Conservation (phyloP, 2,329 filamentous ascomycete genomes). For the Alternaria sp. region DNA sequence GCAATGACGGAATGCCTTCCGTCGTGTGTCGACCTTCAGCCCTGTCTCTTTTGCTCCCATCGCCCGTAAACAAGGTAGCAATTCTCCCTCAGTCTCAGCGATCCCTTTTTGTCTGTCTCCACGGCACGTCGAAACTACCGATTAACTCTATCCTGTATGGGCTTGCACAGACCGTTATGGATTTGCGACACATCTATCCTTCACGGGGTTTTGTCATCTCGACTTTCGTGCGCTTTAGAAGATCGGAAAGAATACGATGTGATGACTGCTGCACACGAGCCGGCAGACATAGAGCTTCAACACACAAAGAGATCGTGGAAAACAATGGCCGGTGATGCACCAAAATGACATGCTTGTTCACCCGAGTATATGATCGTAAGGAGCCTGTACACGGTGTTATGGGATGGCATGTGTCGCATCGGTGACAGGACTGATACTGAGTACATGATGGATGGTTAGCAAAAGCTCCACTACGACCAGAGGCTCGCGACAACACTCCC, state of each 20-base stretch:
- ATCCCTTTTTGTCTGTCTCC: not conserved
- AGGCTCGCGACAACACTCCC: no score
- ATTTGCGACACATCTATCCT: not conserved
- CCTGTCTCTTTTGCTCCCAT: not conserved
- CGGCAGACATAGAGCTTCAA: slow-evolving; percentile 14
- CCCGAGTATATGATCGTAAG: slow-evolving; percentile 27
- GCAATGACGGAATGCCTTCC: slow-evolving; percentile 2
- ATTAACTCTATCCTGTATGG: not conserved
- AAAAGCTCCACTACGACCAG: no score
- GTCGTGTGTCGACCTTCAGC: slow-evolving; percentile 1
- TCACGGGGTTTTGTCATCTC: not conserved
- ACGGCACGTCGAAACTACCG: not conserved
- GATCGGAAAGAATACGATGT: slow-evolving; percentile 13
- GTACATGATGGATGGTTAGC: no score
- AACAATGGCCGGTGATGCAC: slow-evolving; percentile 29
- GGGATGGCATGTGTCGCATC: no score
- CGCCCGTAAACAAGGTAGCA: not conserved
- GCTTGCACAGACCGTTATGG: not conserved
- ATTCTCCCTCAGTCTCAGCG: no score
- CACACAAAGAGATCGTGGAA: slow-evolving; percentile 18
- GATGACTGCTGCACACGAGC: slow-evolving; percentile 19
- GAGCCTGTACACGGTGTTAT: no score
- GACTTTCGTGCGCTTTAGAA: slow-evolving; percentile 22
- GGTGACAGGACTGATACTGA: no score
- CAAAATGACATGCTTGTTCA: slow-evolving; percentile 30